Conservation (phyloP, 345 rosid species). For the Linum trigynum region DNA sequence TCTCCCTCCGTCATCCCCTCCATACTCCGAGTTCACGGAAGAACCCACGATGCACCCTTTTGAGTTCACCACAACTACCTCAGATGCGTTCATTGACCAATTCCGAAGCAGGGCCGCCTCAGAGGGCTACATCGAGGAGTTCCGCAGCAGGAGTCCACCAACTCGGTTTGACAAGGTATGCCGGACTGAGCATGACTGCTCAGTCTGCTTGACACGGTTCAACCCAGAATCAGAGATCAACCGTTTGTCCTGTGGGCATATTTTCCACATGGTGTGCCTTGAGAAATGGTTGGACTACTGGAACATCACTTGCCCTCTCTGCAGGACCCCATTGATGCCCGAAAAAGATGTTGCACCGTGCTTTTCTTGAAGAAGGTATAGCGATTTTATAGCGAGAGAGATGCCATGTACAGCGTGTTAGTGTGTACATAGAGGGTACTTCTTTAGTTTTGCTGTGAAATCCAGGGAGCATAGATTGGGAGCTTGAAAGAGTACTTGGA, state of each 20-base stretch:
- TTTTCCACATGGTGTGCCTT: constrained; percentile 62
- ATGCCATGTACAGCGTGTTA: constrained; percentile 22
- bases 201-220: constrained; percentile 51
- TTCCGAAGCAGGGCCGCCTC: constrained; percentile 18
- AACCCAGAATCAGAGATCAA: constrained; percentile 58
- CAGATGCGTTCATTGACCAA: too few relatives aligned
- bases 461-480: too few relatives aligned
- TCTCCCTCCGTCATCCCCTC: constrained; percentile 25
- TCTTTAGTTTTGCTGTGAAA: too few relatives aligned
- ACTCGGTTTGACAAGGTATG: constrained; percentile 40
- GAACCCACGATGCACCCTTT: constrained; percentile 22
- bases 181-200: constrained; percentile 47
- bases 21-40: constrained; percentile 26
- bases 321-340: constrained; percentile 54
- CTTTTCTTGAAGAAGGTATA: constrained; percentile 34
- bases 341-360: constrained; percentile 34
- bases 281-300: constrained; percentile 72
- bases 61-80: constrained; percentile 19
- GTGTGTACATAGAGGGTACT: too few relatives aligned
- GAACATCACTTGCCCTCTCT: constrained; percentile 67
- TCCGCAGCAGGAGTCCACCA: constrained; percentile 49
- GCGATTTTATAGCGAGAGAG: not conserved
- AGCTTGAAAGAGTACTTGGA: too few relatives aligned
- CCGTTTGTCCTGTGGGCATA: constrained; percentile 53
- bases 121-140: constrained; percentile 49